A percentile compares a stretch with the other conserved stretches of the same genome.
Evolutionary conservation across 345 rosid species (phyloP).

Genomic region (thale cress (Arabidopsis thaliana)): DNA sequence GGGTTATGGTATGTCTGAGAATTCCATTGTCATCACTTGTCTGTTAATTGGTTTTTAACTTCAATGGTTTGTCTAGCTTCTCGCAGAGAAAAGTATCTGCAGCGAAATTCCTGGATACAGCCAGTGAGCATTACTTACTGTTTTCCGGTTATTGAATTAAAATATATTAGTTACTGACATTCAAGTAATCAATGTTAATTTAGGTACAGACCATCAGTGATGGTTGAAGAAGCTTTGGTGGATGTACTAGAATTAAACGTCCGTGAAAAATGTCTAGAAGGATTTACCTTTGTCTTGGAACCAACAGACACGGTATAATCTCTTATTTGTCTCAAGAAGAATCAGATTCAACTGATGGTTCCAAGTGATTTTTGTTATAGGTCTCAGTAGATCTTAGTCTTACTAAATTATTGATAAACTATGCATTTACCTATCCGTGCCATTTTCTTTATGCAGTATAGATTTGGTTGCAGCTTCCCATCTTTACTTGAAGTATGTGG

Average conservation of each 20-base stretch:
- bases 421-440: slow-evolving; percentile 12
- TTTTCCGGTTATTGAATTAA: slow-evolving; percentile 16
- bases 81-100: slow-evolving; percentile 68
- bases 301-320: slow-evolving; percentile 55
- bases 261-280: slow-evolving; percentile 73
- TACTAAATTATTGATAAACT: slow-evolving; percentile 5
- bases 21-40: not conserved
- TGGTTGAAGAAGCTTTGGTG: slow-evolving; percentile 64
- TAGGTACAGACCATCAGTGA: slow-evolving; percentile 67
- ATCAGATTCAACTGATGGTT: slow-evolving; percentile 3
- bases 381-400: not conserved
- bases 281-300: slow-evolving; percentile 74
- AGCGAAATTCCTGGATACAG: slow-evolving; percentile 71
- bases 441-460: slow-evolving; percentile 58
- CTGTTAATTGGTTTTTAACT: slow-evolving; percentile 33
- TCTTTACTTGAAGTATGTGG: slow-evolving; percentile 60
- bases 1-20: slow-evolving; percentile 69
- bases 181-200: not conserved
- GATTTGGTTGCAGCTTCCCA: slow-evolving; percentile 60
- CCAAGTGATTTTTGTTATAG: slow-evolving; percentile 15
- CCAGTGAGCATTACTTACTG: slow-evolving; percentile 60
- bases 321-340: slow-evolving; percentile 32
- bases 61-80: slow-evolving; percentile 54
- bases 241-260: slow-evolving; percentile 62
- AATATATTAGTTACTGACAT: slow-evolving; percentile 23